phyloP scores from a whole-genome alignment of 805 yeast genomes.

The Lipomyces lipofer region DNA sequence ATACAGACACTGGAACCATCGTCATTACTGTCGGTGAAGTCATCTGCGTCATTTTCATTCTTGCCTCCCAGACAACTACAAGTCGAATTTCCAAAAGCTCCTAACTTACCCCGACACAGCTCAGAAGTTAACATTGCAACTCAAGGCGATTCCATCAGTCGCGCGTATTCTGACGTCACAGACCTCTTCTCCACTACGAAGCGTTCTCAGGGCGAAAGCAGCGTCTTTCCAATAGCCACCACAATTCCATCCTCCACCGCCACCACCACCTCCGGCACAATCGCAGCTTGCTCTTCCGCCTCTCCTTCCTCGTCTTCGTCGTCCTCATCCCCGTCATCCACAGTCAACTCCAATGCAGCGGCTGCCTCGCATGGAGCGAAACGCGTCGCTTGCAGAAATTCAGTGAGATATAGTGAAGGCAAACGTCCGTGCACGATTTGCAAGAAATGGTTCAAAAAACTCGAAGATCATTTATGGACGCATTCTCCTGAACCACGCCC shows the following conservation, averaged over 20 bases:
- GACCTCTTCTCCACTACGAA: conserved; percentile 1
- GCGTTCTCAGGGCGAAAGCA: background rate
- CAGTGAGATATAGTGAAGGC: no score
- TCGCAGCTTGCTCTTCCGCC: background rate
- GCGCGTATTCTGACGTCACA: conserved; percentile 14
- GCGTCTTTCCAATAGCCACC: background rate
- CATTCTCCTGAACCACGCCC: conserved; percentile 24
- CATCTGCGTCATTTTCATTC: background rate
- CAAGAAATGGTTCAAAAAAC: conserved; percentile 23
- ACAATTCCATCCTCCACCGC: background rate
- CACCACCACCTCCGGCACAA: background rate
- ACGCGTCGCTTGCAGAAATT: no score
- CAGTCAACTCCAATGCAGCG: background rate
- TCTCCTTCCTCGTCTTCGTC: background rate
- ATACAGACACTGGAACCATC: background rate
- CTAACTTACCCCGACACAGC: background rate
- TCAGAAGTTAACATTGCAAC: background rate
- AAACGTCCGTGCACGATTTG: conserved; percentile 21
- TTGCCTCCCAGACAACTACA: conserved; percentile 3
- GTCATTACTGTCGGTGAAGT: background rate
- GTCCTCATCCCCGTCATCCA: background rate
- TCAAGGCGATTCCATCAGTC: conserved; percentile 1
- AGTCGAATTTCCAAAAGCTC: no score
- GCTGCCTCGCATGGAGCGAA: no score
- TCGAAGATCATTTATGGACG: conserved; percentile 27